Evolutionary conservation across 306 rosid genomes (phyloP).

Genomic region (Cicer cuneatum): DNA sequence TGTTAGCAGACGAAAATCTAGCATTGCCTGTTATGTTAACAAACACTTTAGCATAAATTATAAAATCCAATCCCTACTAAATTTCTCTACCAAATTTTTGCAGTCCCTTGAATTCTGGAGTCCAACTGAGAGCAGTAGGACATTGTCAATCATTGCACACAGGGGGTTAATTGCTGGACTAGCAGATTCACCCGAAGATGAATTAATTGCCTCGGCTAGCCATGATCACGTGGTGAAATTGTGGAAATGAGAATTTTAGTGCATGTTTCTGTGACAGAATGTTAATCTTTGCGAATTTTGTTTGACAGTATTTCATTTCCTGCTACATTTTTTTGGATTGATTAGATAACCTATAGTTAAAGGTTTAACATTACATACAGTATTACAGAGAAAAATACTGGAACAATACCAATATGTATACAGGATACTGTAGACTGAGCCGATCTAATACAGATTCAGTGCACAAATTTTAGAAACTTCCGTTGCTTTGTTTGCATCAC

Average conservation of each 20-base stretch:
- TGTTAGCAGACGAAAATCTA: neutral
- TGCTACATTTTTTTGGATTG: slow-evolving; percentile 25
- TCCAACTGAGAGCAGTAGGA: slow-evolving; percentile 47
- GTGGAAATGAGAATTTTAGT: slow-evolving; percentile 58
- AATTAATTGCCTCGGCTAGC: slow-evolving; percentile 67
- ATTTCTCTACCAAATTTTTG: slow-evolving; percentile 11
- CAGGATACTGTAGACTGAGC: slow-evolving; percentile 2
- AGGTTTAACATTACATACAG: slow-evolving; percentile 6
- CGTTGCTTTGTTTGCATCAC: slow-evolving; percentile 1
- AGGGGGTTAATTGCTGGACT: slow-evolving; percentile 56
- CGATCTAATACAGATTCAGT: neutral
- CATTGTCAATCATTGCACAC: slow-evolving; percentile 56
- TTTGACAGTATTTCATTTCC: slow-evolving; percentile 21
- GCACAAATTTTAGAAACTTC: neutral
- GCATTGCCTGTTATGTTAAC: neutral
- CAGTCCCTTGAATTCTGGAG: slow-evolving; percentile 63
- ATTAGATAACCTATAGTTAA: slow-evolving; percentile 7
- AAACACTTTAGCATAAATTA: neutral
- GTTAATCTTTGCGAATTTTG: slow-evolving; percentile 16
- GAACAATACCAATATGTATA: neutral
- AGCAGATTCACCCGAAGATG: slow-evolving; percentile 46
- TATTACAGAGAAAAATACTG: neutral
- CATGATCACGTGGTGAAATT: slow-evolving; percentile 63
- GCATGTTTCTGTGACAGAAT: neutral
- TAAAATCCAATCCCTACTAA: slow-evolving; percentile 27